Base-by-base conservation (phyloP, 352 stramenopile species). In the Ophiocytium majus region DNA sequence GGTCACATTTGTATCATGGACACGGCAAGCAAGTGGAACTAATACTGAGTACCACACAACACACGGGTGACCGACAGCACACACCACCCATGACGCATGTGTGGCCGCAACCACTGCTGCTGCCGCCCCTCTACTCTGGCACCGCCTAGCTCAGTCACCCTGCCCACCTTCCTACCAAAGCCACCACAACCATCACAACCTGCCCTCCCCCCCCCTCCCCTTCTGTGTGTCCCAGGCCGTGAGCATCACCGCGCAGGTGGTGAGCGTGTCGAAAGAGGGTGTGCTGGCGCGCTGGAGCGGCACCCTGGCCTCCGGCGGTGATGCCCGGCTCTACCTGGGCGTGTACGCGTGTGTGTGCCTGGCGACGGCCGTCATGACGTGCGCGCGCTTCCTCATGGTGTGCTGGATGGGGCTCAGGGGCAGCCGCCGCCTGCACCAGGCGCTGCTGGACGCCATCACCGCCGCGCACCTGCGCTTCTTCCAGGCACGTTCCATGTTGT, bases 191-290 rank as follows among this genome's bases (percentile, higher is more conserved):
- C n/a, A n/a, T n/a, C n/a, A n/a, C n/a, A n/a, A n/a, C n/a, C n/a
- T n/a, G n/a, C n/a, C n/a, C n/a, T n/a, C n/a, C n/a, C n/a, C n/a
- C n/a, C n/a, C n/a, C n/a, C n/a, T n/a, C n/a, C n/a, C n/a, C n/a
- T n/a, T 5, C 17, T 17, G 64, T 17, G 17, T 17, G 64, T 17
- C 5, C 17, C 5, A 5, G 64, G 64, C 64, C 34, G 5, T 76
- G 64, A 76, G 64, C 34, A 37, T 76, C 50, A 31, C 31, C 23
- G 82, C 64, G 5, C 79, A 87, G 83, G 49, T 87, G 49, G 80
- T 84, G 1, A 74, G 80, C 34, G 83, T 87, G 10, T 87, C 83
- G 23, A 87, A 87, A 74, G 83, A 87, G 75, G 66, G 66, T 50
- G 63, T 87, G 34, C 63, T 87, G 0, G 83, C 83, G 14, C 31